A percentile compares a stretch with the other conserved stretches of the same genome.
These are phyloP conservation scores for Plasmodium relictum DNA, from an alignment of 169 alveolate genomes.

Conservation along the genomic window DNA sequence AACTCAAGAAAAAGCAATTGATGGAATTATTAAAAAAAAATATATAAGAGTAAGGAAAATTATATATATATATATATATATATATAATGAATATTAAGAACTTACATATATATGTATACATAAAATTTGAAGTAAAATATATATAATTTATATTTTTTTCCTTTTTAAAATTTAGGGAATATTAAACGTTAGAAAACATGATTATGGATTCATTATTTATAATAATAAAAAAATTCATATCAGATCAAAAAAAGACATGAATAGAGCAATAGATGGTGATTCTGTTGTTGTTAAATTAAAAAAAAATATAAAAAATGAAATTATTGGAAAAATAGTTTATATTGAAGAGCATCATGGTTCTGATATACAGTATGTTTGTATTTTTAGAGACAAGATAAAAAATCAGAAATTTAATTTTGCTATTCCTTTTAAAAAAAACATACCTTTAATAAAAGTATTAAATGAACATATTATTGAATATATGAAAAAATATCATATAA, in stretches of 20 bases:
- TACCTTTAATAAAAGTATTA: slow-evolving; percentile 52
- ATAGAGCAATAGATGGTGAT: slow-evolving; percentile 95
- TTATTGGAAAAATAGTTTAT: slow-evolving; percentile 38
- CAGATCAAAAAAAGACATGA: slow-evolving; percentile 79
- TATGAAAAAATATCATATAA: slow-evolving; percentile 40
- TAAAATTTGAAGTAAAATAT: background rate
- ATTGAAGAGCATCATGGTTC: slow-evolving; percentile 73
- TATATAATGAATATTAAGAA: background rate
- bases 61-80: slow-evolving; percentile 10
- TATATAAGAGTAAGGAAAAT: slow-evolving; percentile 47
- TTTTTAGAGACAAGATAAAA: slow-evolving; percentile 38
- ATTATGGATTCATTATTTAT: slow-evolving; percentile 36
- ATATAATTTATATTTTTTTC: background rate
- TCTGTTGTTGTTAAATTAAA: slow-evolving; percentile 90
- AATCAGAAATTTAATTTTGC: slow-evolving; percentile 31
- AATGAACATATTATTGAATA: slow-evolving; percentile 31
- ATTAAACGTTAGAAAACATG: slow-evolving; percentile 24
- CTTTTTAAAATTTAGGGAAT: slow-evolving; percentile 37
- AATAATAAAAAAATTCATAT: slow-evolving; percentile 37
- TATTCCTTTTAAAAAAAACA: slow-evolving; percentile 69
- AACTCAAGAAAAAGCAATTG: slow-evolving; percentile 74
- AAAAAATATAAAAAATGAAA: background rate
- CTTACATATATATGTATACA: background rate
- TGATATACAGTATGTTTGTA: slow-evolving; percentile 44
- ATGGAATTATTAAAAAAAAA: slow-evolving; percentile 63